Conservation (phyloP, 2,329 filamentous ascomycete species). For the Nigrograna mackinnonii region DNA sequence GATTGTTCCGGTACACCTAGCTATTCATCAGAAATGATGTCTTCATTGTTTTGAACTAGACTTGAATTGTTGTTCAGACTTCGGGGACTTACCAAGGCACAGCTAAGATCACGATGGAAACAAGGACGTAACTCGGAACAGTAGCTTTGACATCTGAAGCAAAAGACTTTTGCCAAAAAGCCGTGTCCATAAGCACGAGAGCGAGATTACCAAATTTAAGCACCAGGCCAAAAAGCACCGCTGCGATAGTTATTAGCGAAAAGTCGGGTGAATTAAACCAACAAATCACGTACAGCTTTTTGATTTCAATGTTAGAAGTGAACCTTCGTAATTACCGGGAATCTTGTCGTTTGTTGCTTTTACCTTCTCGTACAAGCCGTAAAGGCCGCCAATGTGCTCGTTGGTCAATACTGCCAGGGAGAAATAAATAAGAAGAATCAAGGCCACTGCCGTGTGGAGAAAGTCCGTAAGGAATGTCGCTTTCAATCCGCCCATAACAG, state of each 20-base stretch:
- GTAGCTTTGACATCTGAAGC: conserved; percentile 13
- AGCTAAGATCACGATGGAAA: conserved; percentile 10
- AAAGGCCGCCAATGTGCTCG: not conserved
- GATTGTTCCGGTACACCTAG: not conserved
- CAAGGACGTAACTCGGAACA: conserved; percentile 14
- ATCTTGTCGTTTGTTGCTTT: not conserved
- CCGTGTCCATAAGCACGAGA: conserved; percentile 11
- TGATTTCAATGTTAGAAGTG: not conserved
- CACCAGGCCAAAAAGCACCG: conserved; percentile 5
- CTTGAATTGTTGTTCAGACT: no score
- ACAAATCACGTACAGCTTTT: no score
- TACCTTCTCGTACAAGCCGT: conserved; percentile 5
- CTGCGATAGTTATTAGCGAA: no score
- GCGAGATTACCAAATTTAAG: conserved; percentile 15
- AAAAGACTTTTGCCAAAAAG: conserved; percentile 17
- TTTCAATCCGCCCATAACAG: conserved; percentile 4
- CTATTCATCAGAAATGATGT: no score
- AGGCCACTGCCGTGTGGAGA: conserved; percentile 4
- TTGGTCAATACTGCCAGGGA: not conserved
- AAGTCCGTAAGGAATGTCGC: conserved; percentile 8
- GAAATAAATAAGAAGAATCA: not conserved
- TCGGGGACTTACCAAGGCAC: conserved; percentile 12
- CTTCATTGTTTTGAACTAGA: no score
- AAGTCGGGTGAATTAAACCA: no score
- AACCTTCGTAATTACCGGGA: not conserved